Base-by-base conservation (phyloP, 2,329 filamentous ascomycete species). In the Cryphonectria radicalis region DNA sequence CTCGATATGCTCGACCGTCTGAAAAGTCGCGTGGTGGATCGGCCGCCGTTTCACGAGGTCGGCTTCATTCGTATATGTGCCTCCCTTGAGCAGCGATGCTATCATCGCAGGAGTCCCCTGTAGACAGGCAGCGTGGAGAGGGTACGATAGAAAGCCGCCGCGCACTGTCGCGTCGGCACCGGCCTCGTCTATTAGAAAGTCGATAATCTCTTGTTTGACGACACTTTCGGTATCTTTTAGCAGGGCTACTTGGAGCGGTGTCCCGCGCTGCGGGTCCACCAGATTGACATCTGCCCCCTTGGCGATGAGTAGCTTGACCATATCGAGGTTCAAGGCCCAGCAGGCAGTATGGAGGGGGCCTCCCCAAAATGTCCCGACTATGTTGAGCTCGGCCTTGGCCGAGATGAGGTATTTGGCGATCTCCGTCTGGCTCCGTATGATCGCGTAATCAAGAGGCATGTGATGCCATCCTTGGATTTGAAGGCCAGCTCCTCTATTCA, bases 261-360 rank as follows among this genome's bases (percentile, higher is more conserved):
- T 59, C 8, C 55, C 55, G 28, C 28, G 55, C 7, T 13, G n/a
- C 11, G 55, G 55, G 25, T 59, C 55, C 55, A 59, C n/a, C 55
- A 59, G 14, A 32, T 59, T 59, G 55, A 59, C 55, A 19, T 59
- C 55, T 59, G 55, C 55, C 4, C 55, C 55, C 55, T 59, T 11
- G 32, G 55, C 19, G 28, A 59, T n/a, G 1, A 59, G 55, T 6
- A 59, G 14, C 11, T 59, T 59, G 55, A 32, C 55, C n/a, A 59
- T 32, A n/a, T 59, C 55, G 28, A 59, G 11, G n/a, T 59, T 19
- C 10, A 59, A 32, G n/a, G 28, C n/a, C 28, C 28, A 32, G 28
- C 55, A 59, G n/a, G 28, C 55, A 32, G 55, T 32, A 14, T 59
- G 55, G 11, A 59, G 55, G n/a, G 55, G 55, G 11, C 55, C 55